Conservation (phyloP, 176 grass and related monocot species). For the Panicum miliaceum region DNA sequence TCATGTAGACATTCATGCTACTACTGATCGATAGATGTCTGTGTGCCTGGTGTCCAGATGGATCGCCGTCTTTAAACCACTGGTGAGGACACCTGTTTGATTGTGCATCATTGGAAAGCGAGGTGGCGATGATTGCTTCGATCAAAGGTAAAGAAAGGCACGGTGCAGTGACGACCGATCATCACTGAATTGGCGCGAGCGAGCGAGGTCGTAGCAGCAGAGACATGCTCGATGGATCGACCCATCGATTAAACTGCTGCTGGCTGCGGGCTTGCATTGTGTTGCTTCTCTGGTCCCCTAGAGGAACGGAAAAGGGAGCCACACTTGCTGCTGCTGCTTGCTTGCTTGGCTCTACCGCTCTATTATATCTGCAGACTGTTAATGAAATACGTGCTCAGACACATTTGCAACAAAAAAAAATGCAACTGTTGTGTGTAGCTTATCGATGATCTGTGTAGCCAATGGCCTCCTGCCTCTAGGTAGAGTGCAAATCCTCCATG, state of each 20-base stretch:
- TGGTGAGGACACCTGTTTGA: background rate
- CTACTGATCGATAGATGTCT: background rate
- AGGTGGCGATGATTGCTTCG: constrained; percentile 38
- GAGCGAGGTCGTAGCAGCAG: background rate
- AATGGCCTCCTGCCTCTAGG: constrained; percentile 1
- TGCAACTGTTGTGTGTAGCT: background rate
- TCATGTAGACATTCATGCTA: constrained; percentile 18
- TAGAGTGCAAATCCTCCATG: background rate
- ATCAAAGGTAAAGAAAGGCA: constrained; percentile 44
- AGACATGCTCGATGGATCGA: constrained; percentile 3
- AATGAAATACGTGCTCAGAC: too few species aligned
- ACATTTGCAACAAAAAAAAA: too few species aligned
- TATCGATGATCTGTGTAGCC: constrained; percentile 9
- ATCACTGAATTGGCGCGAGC: background rate
- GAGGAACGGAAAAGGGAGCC: background rate
- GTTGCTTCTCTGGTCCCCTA: constrained; percentile 38
- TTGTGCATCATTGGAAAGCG: constrained; percentile 33
- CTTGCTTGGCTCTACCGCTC: background rate
- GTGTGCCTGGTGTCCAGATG: too few species aligned
- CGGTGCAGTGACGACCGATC: background rate
- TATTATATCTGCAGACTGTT: constrained; percentile 17
- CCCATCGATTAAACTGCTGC: constrained; percentile 17
- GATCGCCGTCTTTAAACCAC: constrained; percentile 15
- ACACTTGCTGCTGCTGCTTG: background rate
- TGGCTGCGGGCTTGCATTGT: background rate